Base-by-base conservation (phyloP, 768 basidiomycete genomes). In the Termitomyces sp. region DNA sequence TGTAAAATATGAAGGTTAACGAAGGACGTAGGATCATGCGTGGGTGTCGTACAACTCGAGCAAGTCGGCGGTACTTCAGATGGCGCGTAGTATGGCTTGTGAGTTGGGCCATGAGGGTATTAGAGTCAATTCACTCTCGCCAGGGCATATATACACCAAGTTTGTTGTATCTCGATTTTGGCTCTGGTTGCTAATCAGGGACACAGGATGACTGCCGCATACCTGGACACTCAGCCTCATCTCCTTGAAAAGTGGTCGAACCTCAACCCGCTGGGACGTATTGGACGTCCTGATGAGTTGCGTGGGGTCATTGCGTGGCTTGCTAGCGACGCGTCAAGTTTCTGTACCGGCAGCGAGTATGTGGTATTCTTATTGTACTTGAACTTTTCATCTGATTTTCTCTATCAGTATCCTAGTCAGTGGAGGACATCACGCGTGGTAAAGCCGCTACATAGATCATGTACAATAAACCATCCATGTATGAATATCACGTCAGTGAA, bases 341-440 rank as follows among this genome's bases (percentile, higher is more conserved):
- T 86, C 67, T 89, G 87, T 65, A 91, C 90, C 0, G 88, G 89
- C 1, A 89, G 88, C 86, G 89, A 90, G 88, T 90, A 64, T 53
- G 87, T 83, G 38, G 5, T 10, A 11, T 9, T 3, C 10, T 32
- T 19, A 23, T 14, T 16, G n/a, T 47, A 14, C 57, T 0, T 1
- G 5, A 41, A 14, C 3, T 25, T 43, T 29, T n/a, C 12, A n/a
- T 19, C 44, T 57, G 21, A 62, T 27, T 0, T n/a, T 37, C 11
- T 59, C 27, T 51, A 19, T 40, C 57, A 85, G 83, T 63, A 85
- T 86, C 57, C 64, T 85, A 25, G 84, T 85, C 43, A 81, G 73
- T 61, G 85, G 85, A 31, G 85, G 85, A 21, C 84, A 86, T 60
- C 82, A 83, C 65, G 73, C 84, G 11, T 85, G 84, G 84, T 86